Percentiles rank a stretch among this genome's conserved stretches.
phyloP scores from a whole-genome alignment of 1,139 yeast species.

The Suhomyces guaymorum region DNA sequence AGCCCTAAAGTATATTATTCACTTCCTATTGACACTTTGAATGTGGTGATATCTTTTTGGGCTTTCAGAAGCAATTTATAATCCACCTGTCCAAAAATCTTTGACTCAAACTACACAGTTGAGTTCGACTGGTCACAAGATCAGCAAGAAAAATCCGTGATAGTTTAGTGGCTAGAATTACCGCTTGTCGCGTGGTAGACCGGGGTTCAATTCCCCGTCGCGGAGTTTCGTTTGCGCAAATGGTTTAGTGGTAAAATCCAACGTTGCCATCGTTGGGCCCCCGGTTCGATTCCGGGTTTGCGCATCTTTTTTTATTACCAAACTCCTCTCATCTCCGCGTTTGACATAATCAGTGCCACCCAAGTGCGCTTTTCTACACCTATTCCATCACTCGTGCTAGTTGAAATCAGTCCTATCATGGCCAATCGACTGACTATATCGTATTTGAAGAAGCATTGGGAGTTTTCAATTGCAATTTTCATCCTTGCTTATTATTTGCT shows the following conservation, averaged over 20 bases:
- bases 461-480: slow-evolving; percentile 26
- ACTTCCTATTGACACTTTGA: too few relatives aligned
- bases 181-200: slow-evolving; percentile 62
- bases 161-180: slow-evolving; percentile 50
- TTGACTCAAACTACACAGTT: too few relatives aligned
- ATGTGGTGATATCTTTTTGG: too few relatives aligned
- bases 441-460: slow-evolving; percentile 24
- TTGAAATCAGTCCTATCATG: background rate
- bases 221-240: slow-evolving; percentile 40
- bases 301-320: slow-evolving; percentile 19
- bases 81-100: too few relatives aligned
- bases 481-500: slow-evolving; percentile 25
- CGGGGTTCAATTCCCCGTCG: slow-evolving; percentile 73
- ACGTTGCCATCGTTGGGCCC: slow-evolving; percentile 24
- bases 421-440: background rate
- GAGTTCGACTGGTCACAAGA: too few relatives aligned
- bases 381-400: background rate
- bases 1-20: too few relatives aligned
- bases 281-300: slow-evolving; percentile 24
- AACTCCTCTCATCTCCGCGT: background rate
- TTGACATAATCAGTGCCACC: background rate
- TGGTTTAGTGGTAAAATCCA: slow-evolving; percentile 23
- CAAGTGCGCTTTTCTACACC: background rate
- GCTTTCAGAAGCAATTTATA: too few relatives aligned
- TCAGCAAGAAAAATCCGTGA: slow-evolving; percentile 35